Base-by-base conservation (phyloP, 352 stramenopile species). In the Globisporangium mamillatum region DNA sequence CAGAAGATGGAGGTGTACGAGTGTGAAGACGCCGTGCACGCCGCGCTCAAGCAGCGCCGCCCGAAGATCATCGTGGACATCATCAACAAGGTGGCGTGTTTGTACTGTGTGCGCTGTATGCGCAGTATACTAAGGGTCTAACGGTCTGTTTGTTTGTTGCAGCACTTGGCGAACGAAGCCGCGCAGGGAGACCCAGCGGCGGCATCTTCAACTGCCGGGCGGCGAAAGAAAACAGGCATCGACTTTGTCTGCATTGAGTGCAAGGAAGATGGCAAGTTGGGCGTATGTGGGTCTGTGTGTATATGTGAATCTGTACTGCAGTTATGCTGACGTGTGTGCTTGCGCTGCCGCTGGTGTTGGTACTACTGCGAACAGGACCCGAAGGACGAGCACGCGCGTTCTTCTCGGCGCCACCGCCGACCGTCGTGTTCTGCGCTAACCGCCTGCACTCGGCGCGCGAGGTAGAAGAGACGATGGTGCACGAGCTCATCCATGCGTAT, bases 401-500 rank as follows among this genome's bases (percentile, higher is more conserved):
- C 74, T 94, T 94, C 78, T 92, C 87, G 5, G 86, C 87, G 44
- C 87, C 87, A 5, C 87, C 87, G 9, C 85, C 86, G 63, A 92
- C 87, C 3, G 77, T 94, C 60, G 87, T 94, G 48, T 91, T 94
- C 55, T 94, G 87, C 57, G 87, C 87, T 44, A 94, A 94, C 59
- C 80, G 87, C 10, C 69, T 94, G 48, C 79, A 91, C 64, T 93
- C 87, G 27, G 66, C 72, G 1, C 76, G 77, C 4, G 87, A 94
- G 66, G 85, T 94, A 29, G 81, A 93, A 66, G 87, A 94, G 62
- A 91, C 86, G 3, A 88, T 94, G 74, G 85, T 94, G 32, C 87
- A 94, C 64, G 87, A 94, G 64, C 84, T 94, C 66, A 91, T 94
- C 63, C 87, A 94, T 70, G 85, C 87, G 38, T 94, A 93, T 67